Evolutionary conservation across 805 yeast genomes (phyloP), one percentile per base, ranked within the genome.

Genomic region (Wickerhamomyces ciferrii): DNA sequence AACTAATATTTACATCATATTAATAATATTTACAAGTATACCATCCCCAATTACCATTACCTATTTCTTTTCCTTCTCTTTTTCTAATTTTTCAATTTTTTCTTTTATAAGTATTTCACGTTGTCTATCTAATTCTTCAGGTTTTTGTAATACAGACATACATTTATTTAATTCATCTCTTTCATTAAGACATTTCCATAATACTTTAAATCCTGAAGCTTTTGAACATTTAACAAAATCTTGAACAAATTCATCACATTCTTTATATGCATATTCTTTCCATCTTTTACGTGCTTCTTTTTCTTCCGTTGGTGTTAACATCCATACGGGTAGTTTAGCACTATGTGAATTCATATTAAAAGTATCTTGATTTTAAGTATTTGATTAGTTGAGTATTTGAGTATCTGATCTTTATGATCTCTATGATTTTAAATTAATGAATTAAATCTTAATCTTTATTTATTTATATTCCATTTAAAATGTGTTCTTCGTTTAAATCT

Each of bases 221-320:
- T 79, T 75, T 35, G 89, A 80, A 61, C 96, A 88, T 39, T 75
- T 76, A 3, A 84, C 79, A 58, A 82, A 84, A 17, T 72, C 79
- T 67, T 77, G 83, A 31, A 91, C 96, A 41, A 71, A 66, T 18
- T 75, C 83, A 55, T 81, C 87, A 61, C 95, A 87, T 47, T 67
- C 62, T 40, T 76, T 73, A 69, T 85, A 85, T 0, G 92, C 78
- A 56, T 72, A 71, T 48, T 69, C 74, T 61, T 85, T 79, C 83
- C 91, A 81, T 55, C 86, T 76, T 53, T 76, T 80, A 56, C 86
- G 79, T 32, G 84, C 81, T 48, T 80, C 76, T 63, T 81, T 81
- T 59, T 87, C 95, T 60, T 87, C 94, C 51, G 74, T 75, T 14
- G 94, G 92, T 0, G 87, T 77, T 20, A 87, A 68, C 51, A 84